Evolutionary conservation across 2,329 filamentous ascomycete genomes (phyloP).

Genomic region (Kalaharituber pfeilii): DNA sequence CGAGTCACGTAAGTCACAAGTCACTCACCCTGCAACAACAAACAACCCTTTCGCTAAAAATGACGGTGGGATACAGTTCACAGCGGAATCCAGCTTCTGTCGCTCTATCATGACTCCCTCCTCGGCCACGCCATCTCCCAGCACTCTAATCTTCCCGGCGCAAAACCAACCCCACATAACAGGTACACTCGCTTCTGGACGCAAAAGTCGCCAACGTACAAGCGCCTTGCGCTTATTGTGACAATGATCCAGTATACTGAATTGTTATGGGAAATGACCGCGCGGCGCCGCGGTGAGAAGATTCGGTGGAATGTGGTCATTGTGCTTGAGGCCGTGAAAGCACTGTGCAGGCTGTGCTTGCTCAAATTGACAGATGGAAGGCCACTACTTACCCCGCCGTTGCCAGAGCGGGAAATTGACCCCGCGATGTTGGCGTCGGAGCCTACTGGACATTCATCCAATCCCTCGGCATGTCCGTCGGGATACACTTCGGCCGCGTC

Average conservation of each 20-base stretch:
- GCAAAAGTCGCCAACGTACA: conserved; percentile 50
- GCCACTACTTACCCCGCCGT: conserved; percentile 61
- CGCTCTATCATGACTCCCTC: conserved; percentile 80
- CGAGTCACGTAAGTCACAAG: conserved; percentile 46
- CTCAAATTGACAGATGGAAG: conserved; percentile 33
- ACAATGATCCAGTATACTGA: conserved; percentile 92
- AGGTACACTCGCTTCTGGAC: conserved; percentile 54
- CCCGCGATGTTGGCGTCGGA: conserved; percentile 34
- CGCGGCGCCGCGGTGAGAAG: conserved; percentile 67
- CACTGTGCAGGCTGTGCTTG: conserved; percentile 24
- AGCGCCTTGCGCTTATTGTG: conserved; percentile 60
- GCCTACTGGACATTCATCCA: conserved; percentile 29
- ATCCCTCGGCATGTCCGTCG: conserved; percentile 29
- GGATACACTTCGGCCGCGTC: not conserved
- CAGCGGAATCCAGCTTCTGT: conserved; percentile 73
- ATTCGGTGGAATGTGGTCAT: conserved; percentile 76
- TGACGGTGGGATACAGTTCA: conserved; percentile 39
- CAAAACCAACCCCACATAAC: conserved; percentile 36
- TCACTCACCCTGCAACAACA: not conserved
- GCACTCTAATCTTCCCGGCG: conserved; percentile 28
- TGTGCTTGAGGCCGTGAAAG: conserved; percentile 47
- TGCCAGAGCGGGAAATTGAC: conserved; percentile 72
- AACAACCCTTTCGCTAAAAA: conserved; percentile 17
- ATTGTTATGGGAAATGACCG: conserved; percentile 92
- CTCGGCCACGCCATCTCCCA: conserved; percentile 48